These are phyloP conservation scores for Aspergillus brasiliensis DNA, from an alignment of 2,329 filamentous ascomycete genomes.

Conservation along the genomic window DNA sequence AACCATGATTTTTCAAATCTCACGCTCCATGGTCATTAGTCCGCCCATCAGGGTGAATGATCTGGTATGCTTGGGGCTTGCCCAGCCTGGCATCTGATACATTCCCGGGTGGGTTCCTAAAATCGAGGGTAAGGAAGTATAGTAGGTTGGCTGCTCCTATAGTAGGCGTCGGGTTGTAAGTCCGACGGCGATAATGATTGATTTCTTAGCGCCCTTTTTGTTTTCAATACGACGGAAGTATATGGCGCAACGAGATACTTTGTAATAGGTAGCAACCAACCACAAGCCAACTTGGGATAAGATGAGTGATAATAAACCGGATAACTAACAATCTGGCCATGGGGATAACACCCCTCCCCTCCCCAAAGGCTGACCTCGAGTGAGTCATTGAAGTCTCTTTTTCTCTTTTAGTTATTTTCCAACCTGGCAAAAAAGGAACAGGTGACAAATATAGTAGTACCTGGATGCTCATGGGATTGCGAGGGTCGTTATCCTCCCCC, in stretches of 20 bases:
- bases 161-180: neutral
- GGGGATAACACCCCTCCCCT: neutral
- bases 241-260: neutral
- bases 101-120: conserved; percentile 13
- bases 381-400: conserved; percentile 27
- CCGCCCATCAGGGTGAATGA: conserved; percentile 11
- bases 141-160: neutral
- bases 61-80: conserved; percentile 20
- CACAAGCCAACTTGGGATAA: neutral
- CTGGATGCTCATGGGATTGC: conserved; percentile 30
- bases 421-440: conserved; percentile 18
- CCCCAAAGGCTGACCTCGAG: conserved; percentile 16
- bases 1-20: conserved; percentile 3
- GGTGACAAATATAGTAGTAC: conserved; percentile 30
- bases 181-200: neutral
- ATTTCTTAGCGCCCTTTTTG: neutral
- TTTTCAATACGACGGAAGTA: neutral
- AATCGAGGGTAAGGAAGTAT: neutral
- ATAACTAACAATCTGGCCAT: neutral
- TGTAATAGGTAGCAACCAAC: no score
- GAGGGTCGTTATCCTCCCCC: conserved; percentile 20
- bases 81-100: conserved; percentile 24
- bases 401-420: no score
- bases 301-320: neutral
- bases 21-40: conserved; percentile 23